Conservation (phyloP, 2,329 filamentous ascomycete species). For the Cordyceps farinosa region DNA sequence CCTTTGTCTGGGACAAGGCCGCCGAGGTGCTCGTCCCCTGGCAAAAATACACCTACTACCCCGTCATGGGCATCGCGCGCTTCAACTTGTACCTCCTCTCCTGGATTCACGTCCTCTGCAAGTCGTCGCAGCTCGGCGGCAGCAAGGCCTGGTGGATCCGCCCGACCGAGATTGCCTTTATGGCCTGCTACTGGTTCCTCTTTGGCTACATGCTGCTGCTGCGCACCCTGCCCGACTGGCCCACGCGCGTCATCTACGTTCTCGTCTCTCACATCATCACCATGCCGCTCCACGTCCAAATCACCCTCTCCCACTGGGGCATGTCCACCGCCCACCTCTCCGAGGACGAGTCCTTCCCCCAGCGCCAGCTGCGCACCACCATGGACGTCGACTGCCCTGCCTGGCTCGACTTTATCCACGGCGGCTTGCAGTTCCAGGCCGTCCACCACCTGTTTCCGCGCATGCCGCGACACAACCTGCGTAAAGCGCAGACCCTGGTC, state of each 20-base stretch:
- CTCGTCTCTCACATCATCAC: constrained; percentile 62
- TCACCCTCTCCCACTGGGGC: constrained; percentile 69
- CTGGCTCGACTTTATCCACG: constrained; percentile 71
- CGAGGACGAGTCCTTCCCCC: constrained; percentile 62
- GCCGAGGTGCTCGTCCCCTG: constrained; percentile 57
- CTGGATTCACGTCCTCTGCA: constrained; percentile 60
- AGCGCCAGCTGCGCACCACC: constrained; percentile 67
- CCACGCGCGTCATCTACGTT: constrained; percentile 57
- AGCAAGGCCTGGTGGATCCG: constrained; percentile 64
- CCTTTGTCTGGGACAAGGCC: constrained; percentile 59
- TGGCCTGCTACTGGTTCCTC: constrained; percentile 63
- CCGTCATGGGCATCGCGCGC: constrained; percentile 62
- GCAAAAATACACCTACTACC: constrained; percentile 67
- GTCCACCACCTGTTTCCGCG: constrained; percentile 68
- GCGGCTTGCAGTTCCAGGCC: constrained; percentile 69
- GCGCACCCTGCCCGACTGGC: constrained; percentile 55
- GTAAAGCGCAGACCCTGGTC: constrained; percentile 56
- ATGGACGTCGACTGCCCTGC: constrained; percentile 71
- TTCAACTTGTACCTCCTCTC: constrained; percentile 70
- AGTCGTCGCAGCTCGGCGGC: constrained; percentile 52
- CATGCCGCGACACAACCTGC: constrained; percentile 64
- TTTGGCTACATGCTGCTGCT: constrained; percentile 65
- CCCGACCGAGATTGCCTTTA: constrained; percentile 60
- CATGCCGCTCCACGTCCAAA: constrained; percentile 67
- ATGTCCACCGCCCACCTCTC: constrained; percentile 66